Evolutionary conservation across 257 asterid genomes (phyloP).

Genomic region (Schizonepeta tenuifolia): DNA sequence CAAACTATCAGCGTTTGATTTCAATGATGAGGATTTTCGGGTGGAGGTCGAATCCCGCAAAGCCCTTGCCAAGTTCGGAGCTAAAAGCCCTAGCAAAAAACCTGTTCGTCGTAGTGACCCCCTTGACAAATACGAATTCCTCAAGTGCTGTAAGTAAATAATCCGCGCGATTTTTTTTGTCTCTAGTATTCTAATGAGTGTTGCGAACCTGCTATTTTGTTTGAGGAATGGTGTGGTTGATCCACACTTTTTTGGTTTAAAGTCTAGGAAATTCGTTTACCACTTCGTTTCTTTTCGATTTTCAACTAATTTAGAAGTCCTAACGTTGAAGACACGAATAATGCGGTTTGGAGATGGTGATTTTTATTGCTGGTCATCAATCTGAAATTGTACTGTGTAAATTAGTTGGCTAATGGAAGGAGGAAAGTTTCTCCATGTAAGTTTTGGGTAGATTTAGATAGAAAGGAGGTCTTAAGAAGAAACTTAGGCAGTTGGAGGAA

Average conservation of each 20-base stretch:
- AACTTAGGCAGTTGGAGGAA: background rate
- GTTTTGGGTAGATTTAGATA: background rate
- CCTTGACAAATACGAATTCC: slow-evolving; percentile 59
- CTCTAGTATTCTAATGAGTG: background rate
- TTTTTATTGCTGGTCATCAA: background rate
- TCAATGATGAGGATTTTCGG: slow-evolving; percentile 47
- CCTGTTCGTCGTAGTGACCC: slow-evolving; percentile 27
- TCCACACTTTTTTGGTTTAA: background rate
- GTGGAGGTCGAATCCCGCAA: slow-evolving; percentile 48
- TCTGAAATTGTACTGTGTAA: background rate
- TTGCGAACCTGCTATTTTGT: background rate
- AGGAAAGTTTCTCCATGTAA: background rate
- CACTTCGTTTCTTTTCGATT: background rate
- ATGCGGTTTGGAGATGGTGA: no score
- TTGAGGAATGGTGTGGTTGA: slow-evolving; percentile 14
- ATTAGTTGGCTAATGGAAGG: background rate
- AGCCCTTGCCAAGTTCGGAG: slow-evolving; percentile 39
- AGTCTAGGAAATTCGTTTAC: background rate
- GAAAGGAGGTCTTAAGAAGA: background rate
- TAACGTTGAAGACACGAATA: background rate
- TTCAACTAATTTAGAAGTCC: background rate
- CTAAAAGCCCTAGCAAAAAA: slow-evolving; percentile 37
- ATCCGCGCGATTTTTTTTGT: background rate
- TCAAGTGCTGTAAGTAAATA: slow-evolving; percentile 53
- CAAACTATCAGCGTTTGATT: slow-evolving; percentile 55